Evolutionary conservation across 495 filamentous ascomycete genomes (phyloP).

Genomic region (Aspergillus biplanus): DNA sequence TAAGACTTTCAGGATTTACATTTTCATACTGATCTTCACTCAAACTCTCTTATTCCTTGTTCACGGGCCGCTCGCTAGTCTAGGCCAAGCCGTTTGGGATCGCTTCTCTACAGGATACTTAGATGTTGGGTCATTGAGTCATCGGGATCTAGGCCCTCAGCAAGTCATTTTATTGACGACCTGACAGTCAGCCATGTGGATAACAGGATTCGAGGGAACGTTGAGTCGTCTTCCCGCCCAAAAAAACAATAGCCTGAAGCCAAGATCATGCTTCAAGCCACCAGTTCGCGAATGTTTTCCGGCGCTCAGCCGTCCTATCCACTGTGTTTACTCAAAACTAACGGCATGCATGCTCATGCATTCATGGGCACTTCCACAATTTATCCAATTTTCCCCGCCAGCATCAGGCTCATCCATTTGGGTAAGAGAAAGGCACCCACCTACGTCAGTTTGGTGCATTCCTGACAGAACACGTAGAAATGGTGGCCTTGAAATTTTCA

Average conservation of each 20-base stretch:
- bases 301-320: neutral
- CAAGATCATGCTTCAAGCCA: neutral
- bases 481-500: neutral
- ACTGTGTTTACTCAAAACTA: neutral
- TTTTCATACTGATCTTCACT: neutral
- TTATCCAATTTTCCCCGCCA: neutral
- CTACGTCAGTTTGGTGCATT: constrained; percentile 12
- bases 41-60: neutral
- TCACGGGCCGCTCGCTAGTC: neutral
- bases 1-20: neutral
- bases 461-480: constrained; percentile 5
- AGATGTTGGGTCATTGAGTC: neutral
- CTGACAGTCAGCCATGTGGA: constrained; percentile 15
- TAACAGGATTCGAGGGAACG: constrained; percentile 4
- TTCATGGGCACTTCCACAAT: constrained; percentile 5
- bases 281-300: constrained; percentile 15
- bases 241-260: neutral
- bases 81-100: constrained; percentile 1
- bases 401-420: constrained; percentile 4
- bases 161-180: constrained; percentile 16
- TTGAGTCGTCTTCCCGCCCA: constrained; percentile 1
- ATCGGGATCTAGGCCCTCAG: constrained; percentile 11
- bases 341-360: constrained; percentile 3
- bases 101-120: no score
- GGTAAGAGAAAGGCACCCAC: constrained; percentile 8